Conservation (phyloP, 345 rosid species). For the Carallia brachiata region DNA sequence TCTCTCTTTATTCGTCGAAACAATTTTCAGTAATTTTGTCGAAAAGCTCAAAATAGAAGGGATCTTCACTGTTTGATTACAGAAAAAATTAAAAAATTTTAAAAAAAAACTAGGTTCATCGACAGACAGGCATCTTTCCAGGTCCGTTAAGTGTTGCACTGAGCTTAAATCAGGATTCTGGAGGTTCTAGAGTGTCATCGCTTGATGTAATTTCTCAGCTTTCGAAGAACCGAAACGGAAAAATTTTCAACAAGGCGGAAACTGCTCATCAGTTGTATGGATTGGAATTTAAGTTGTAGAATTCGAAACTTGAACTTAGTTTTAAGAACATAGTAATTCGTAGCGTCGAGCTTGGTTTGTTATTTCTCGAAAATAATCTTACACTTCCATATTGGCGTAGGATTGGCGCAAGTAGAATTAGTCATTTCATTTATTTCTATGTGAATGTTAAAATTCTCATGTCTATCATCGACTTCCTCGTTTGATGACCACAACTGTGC, state of each 20-base stretch:
- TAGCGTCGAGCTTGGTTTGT: not conserved
- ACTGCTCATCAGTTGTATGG: no score
- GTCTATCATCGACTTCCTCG: slow-evolving; percentile 3
- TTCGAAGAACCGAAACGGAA: no score
- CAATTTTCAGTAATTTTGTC: not conserved
- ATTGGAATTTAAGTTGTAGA: no score
- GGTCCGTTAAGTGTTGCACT: not conserved
- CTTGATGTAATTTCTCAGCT: no score
- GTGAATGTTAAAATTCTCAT: not conserved
- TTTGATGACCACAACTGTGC: slow-evolving; percentile 23
- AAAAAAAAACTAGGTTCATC: no score
- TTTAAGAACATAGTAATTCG: not conserved
- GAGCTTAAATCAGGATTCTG: not conserved
- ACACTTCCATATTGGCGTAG: not conserved
- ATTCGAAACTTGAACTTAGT: no score
- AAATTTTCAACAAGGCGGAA: no score
- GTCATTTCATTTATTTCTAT: not conserved
- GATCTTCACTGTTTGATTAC: not conserved
- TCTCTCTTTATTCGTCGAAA: not conserved
- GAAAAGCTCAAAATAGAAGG: not conserved
- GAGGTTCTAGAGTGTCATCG: not conserved
- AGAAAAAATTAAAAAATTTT: no score
- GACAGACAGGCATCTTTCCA: not conserved
- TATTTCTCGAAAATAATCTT: not conserved
- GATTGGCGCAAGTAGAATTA: not conserved